These are phyloP conservation scores for Alnus rubra DNA, from an alignment of 306 rosid species.

Conservation along the genomic window DNA sequence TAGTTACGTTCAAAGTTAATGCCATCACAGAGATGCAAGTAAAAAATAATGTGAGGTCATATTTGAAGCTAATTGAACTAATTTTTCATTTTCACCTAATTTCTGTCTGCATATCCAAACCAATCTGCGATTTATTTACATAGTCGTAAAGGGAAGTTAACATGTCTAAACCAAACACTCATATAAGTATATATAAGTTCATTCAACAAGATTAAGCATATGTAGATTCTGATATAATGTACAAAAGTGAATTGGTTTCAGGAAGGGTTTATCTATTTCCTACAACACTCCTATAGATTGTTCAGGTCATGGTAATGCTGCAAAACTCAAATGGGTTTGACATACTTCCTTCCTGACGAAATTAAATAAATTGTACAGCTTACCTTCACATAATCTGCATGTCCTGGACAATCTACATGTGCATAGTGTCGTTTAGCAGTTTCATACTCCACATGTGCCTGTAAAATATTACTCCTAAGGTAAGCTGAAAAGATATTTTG, in stretches of 20 bases:
- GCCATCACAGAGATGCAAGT: not conserved
- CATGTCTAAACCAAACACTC: not conserved
- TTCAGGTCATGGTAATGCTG: too few relatives aligned
- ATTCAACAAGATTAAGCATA: not conserved
- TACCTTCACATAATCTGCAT: constrained; percentile 96
- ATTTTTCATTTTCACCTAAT: not conserved
- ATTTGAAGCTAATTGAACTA: not conserved
- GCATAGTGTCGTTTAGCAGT: constrained; percentile 87
- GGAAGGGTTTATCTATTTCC: not conserved
- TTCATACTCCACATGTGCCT: constrained; percentile 97
- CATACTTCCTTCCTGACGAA: not conserved
- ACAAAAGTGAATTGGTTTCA: not conserved
- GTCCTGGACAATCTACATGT: constrained; percentile 98
- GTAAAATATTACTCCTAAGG: constrained; percentile 21
- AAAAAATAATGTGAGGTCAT: not conserved
- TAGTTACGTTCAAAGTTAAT: not conserved
- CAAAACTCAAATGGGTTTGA: not conserved
- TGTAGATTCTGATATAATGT: not conserved
- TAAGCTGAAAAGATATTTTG: constrained; percentile 4
- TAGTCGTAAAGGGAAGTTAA: not conserved
- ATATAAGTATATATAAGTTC: not conserved
- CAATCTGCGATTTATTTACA: not conserved
- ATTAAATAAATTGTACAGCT: constrained; percentile 24
- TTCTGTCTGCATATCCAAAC: not conserved
- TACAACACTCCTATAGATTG: not conserved